Evolutionary conservation across 148 eudicot genomes (phyloP).

Genomic region (Selenicereus undatus): DNA sequence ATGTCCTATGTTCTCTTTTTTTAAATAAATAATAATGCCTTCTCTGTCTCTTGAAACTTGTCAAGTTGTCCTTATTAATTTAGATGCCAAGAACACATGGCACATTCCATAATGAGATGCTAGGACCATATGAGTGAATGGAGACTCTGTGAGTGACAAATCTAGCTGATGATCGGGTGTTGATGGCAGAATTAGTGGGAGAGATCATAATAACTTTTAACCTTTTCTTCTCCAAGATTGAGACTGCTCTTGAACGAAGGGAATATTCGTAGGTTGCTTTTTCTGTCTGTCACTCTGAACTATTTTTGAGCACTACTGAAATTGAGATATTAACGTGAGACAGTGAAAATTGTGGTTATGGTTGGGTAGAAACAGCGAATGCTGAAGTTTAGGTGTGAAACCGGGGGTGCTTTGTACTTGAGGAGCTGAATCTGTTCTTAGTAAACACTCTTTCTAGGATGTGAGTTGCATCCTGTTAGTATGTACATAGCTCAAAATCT

Average conservation of each 20-base stretch:
- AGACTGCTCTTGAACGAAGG: neutral
- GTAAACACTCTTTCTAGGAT: neutral
- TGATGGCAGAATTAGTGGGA: neutral
- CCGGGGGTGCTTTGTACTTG: neutral
- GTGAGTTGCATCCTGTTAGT: neutral
- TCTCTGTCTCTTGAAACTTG: neutral
- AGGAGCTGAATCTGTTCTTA: neutral
- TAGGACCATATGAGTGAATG: neutral
- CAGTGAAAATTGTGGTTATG: neutral
- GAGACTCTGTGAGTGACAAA: neutral
- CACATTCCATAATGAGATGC: neutral
- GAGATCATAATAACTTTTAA: neutral
- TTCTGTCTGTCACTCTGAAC: no score
- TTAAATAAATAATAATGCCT: neutral
- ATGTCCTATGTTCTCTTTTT: neutral
- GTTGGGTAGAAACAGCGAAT: neutral
- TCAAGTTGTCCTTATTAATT: neutral
- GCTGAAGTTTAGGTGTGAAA: neutral
- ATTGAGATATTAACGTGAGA: no score
- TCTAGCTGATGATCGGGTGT: neutral
- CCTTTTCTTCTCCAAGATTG: neutral
- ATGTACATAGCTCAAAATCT: neutral
- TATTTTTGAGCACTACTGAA: no score
- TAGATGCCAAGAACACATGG: neutral
- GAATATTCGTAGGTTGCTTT: no score